Evolutionary conservation across 164 flowering plant genomes (phyloP).

Genomic region (Umbilicus rupestris): DNA sequence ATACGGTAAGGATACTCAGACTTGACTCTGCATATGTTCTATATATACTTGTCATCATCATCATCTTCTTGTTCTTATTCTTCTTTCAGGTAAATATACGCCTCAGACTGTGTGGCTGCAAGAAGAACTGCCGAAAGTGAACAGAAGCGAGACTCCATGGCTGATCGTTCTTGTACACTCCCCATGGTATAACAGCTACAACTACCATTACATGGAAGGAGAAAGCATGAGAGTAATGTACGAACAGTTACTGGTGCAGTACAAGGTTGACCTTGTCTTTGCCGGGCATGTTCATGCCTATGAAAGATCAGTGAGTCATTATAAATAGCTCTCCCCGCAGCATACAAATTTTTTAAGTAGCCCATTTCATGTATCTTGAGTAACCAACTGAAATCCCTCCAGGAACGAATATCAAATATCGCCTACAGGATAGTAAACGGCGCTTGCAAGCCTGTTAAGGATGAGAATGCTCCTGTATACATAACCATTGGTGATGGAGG

Average conservation of each 20-base stretch:
- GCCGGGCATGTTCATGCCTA: conserved; percentile 8
- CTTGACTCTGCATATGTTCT: too few species aligned
- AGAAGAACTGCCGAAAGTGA: background rate
- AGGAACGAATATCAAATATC: conserved; percentile 7
- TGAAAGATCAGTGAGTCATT: conserved; percentile 1
- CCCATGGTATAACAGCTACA: conserved; percentile 7
- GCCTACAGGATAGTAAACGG: background rate
- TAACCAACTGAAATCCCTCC: background rate
- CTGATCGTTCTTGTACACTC: conserved; percentile 3
- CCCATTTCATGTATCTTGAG: background rate
- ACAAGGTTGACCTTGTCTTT: conserved; percentile 7
- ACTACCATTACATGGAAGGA: conserved; percentile 7
- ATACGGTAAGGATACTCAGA: conserved; percentile 5
- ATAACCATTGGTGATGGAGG: conserved; percentile 9
- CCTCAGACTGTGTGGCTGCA: background rate
- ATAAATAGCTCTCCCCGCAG: background rate
- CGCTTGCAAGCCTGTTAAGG: background rate
- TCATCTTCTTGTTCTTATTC: too few species aligned
- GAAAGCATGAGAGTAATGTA: conserved; percentile 6
- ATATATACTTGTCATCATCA: too few species aligned
- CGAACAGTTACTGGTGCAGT: background rate
- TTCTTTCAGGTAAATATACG: conserved; percentile 1
- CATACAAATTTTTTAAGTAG: background rate
- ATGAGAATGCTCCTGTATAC: conserved; percentile 2
- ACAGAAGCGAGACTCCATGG: conserved; percentile 9